These are phyloP conservation scores for Pseudopyricularia cyperi DNA, from an alignment of 2,329 filamentous ascomycete species.

Conservation along the genomic window DNA sequence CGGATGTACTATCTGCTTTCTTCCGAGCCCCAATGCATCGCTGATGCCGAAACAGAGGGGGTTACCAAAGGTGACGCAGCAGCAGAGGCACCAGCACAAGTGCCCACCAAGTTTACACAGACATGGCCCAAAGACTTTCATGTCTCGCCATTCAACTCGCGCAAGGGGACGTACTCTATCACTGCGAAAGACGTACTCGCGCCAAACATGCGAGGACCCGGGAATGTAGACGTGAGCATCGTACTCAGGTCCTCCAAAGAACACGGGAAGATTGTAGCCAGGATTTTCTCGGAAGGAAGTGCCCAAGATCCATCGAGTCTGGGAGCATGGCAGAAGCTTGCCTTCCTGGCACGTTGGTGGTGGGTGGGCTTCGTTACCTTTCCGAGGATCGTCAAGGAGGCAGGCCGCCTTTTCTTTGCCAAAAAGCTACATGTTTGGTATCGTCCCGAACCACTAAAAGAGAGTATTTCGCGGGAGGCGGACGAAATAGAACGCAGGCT, in stretches of 20 bases:
- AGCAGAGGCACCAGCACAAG: neutral
- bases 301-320: conserved; percentile 37
- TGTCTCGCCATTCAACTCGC: conserved; percentile 61
- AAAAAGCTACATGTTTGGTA: conserved; percentile 50
- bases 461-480: conserved; percentile 40
- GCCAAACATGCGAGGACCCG: conserved; percentile 20
- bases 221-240: conserved; percentile 44
- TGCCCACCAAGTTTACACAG: conserved; percentile 11
- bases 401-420: conserved; percentile 40
- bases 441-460: conserved; percentile 45
- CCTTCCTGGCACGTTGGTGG: conserved; percentile 45
- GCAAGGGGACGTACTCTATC: conserved; percentile 40
- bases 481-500: conserved; percentile 32
- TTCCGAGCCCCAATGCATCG: neutral
- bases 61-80: neutral
- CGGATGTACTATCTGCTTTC: conserved; percentile 48
- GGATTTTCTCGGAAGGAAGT: conserved; percentile 38
- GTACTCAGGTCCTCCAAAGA: conserved; percentile 46
- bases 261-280: conserved; percentile 47
- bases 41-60: neutral
- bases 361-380: conserved; percentile 56
- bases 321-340: conserved; percentile 23
- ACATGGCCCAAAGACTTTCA: conserved; percentile 61
- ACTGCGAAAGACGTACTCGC: conserved; percentile 33
- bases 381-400: conserved; percentile 51